phyloP scores from a whole-genome alignment of 306 rosid genomes.

The Vigna reflexopilosa region DNA sequence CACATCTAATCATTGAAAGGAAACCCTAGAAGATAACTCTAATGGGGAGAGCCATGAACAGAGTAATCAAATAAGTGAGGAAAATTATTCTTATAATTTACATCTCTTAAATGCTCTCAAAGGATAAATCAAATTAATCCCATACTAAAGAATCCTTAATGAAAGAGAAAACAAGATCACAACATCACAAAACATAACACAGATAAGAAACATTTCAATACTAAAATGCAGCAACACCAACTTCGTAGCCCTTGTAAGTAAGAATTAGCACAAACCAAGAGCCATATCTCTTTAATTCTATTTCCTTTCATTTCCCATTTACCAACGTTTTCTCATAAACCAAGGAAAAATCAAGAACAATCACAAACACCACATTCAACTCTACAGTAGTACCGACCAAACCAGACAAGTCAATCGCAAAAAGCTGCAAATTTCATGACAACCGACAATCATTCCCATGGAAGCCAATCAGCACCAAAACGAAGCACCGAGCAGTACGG shows the following conservation, averaged over 20 bases:
- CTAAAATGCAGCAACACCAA: not conserved
- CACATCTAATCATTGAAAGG: constrained; percentile 1
- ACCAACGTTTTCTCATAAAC: constrained; percentile 29
- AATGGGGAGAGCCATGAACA: constrained; percentile 10
- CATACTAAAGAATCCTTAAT: not conserved
- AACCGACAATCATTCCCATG: constrained; percentile 5
- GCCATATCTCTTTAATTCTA: not conserved
- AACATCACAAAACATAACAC: not conserved
- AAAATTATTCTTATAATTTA: constrained; percentile 4
- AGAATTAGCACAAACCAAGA: not conserved
- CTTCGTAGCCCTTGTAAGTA: not conserved
- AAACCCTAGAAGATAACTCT: constrained; percentile 20
- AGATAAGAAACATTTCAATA: not conserved
- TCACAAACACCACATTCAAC: constrained; percentile 30
- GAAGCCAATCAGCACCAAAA: constrained; percentile 21
- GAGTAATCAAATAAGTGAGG: not conserved
- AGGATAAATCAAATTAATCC: constrained; percentile 21
- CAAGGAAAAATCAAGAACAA: constrained; percentile 37
- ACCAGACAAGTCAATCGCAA: not conserved
- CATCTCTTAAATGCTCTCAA: not conserved
- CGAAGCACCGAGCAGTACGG: not conserved
- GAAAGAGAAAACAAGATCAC: not conserved
- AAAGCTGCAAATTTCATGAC: constrained; percentile 33
- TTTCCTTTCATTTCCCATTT: constrained; percentile 17
- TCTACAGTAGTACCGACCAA: not conserved